Conservation (phyloP, 441 rosid genomes). For the Brassica balearica region DNA sequence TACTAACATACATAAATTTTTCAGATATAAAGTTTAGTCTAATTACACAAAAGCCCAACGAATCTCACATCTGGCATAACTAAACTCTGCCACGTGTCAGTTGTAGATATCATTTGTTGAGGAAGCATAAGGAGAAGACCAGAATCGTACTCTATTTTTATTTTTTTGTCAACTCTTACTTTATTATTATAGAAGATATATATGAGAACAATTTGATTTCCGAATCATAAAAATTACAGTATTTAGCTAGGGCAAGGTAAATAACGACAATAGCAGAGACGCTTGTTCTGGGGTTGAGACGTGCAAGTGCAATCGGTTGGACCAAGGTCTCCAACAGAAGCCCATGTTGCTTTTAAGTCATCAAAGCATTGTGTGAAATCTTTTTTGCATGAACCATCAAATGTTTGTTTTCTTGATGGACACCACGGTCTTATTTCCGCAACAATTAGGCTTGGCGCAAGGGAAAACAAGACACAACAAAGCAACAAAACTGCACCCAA, state of each 20-base stretch:
- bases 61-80: too few relatives aligned
- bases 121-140: too few relatives aligned
- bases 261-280: slow-evolving; percentile 29
- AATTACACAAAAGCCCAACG: too few relatives aligned
- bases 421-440: slow-evolving; percentile 37
- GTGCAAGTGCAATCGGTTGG: slow-evolving; percentile 39
- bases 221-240: neutral
- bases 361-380: slow-evolving; percentile 33
- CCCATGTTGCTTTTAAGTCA: slow-evolving; percentile 29
- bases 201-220: neutral
- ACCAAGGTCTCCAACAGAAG: slow-evolving; percentile 26
- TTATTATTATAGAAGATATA: too few relatives aligned
- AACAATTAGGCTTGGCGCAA: slow-evolving; percentile 1
- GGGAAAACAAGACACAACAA: slow-evolving; percentile 19
- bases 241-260: slow-evolving; percentile 22
- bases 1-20: too few relatives aligned
- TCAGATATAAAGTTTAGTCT: too few relatives aligned
- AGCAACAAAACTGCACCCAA: slow-evolving; percentile 24
- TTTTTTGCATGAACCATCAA: slow-evolving; percentile 29
- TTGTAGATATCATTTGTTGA: too few relatives aligned
- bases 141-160: too few relatives aligned
- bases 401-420: slow-evolving; percentile 30
- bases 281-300: slow-evolving; percentile 12
- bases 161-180: too few relatives aligned
- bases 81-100: too few relatives aligned